Conservation (phyloP, 768 basidiomycete genomes). For the Fomitopsis pulvina region DNA sequence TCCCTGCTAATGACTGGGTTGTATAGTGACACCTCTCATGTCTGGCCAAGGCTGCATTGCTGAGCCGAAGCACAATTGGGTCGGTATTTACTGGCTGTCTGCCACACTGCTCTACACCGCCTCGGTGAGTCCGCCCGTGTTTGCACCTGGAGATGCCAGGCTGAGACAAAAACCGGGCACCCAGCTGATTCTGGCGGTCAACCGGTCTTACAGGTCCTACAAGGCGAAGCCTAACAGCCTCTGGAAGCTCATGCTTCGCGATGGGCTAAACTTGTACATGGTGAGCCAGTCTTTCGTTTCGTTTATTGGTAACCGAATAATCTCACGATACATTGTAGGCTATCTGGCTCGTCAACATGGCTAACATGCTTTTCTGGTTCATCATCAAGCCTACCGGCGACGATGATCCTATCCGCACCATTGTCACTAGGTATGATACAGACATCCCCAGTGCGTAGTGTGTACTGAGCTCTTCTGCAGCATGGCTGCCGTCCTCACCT, state of each 20-base stretch:
- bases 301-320: slow-evolving; percentile 5
- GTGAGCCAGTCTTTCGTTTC: slow-evolving; percentile 30
- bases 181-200: slow-evolving; percentile 54
- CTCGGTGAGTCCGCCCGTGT: slow-evolving; percentile 39
- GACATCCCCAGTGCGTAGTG: neutral
- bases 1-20: neutral
- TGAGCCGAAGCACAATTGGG: slow-evolving; percentile 74
- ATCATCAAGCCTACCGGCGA: slow-evolving; percentile 59
- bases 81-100: slow-evolving; percentile 80
- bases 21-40: slow-evolving; percentile 59
- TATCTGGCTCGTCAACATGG: slow-evolving; percentile 73
- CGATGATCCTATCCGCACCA: slow-evolving; percentile 70
- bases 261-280: slow-evolving; percentile 81
- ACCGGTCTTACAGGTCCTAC: slow-evolving; percentile 53
- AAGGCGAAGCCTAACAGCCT: slow-evolving; percentile 48
- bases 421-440: slow-evolving; percentile 54
- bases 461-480: slow-evolving; percentile 20
- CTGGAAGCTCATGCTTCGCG: slow-evolving; percentile 89
- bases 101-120: slow-evolving; percentile 67
- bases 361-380: slow-evolving; percentile 86
- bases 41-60: slow-evolving; percentile 82
- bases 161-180: neutral
- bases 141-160: neutral
- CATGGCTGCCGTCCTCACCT: slow-evolving; percentile 83
- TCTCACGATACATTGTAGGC: slow-evolving; percentile 30